Conservation (phyloP, 1,139 yeast species). For the Kluyveromyces sp. region DNA sequence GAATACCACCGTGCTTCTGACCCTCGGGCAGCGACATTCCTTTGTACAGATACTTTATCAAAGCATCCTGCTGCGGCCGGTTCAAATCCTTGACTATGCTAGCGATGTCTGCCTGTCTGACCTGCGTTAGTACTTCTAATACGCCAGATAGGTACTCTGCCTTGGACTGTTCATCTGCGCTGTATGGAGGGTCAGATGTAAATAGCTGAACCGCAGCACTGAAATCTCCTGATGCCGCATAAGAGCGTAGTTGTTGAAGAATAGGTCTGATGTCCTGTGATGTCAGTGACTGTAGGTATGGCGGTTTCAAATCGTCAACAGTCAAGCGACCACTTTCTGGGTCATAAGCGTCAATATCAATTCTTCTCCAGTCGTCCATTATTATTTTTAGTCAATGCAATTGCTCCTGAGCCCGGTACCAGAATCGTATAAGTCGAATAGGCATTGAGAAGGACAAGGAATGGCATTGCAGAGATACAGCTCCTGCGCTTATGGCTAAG, state of each 20-base stretch:
- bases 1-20: constrained; percentile 78
- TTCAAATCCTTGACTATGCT: constrained; percentile 52
- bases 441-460: too few relatives aligned
- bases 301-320: constrained; percentile 58
- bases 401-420: too few relatives aligned
- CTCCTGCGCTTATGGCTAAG: too few relatives aligned
- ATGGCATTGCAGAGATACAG: too few relatives aligned
- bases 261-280: constrained; percentile 49
- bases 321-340: constrained; percentile 63
- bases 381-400: neutral
- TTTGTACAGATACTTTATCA: constrained; percentile 79
- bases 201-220: constrained; percentile 57
- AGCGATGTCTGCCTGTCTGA: constrained; percentile 67
- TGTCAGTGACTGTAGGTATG: constrained; percentile 36
- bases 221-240: constrained; percentile 67
- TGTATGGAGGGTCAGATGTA: constrained; percentile 75
- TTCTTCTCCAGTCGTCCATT: constrained; percentile 57
- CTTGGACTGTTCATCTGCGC: constrained; percentile 46
- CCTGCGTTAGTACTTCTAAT: constrained; percentile 65
- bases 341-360: constrained; percentile 86
- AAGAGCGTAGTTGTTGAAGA: constrained; percentile 52
- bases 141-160: constrained; percentile 47
- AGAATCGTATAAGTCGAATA: too few relatives aligned
- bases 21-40: constrained; percentile 75
- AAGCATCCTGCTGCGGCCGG: constrained; percentile 63